Conservation (phyloP, 768 basidiomycete genomes). For the Russula griseocarnosa region DNA sequence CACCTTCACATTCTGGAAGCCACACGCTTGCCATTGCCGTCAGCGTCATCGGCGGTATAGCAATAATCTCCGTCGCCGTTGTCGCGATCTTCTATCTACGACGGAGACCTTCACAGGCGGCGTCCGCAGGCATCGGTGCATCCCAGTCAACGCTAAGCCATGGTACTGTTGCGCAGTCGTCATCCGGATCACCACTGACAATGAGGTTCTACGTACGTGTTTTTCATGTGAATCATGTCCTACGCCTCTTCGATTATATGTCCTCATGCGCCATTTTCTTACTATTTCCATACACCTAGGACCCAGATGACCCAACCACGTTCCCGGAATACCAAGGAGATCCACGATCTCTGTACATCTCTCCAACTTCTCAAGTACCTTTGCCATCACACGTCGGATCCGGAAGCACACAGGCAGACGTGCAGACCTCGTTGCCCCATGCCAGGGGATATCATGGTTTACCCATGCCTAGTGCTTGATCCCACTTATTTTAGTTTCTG, state of each 20-base stretch:
- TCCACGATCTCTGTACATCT: not conserved
- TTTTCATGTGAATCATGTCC: not conserved
- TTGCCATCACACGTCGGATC: not conserved
- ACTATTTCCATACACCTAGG: not conserved
- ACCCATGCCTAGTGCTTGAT: not conserved
- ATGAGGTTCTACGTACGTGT: not conserved
- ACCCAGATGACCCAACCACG: not conserved
- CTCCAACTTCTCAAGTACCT: not conserved
- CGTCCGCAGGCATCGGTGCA: not conserved
- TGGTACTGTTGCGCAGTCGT: not conserved
- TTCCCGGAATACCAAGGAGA: not conserved
- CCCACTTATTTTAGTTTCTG: too few relatives aligned
- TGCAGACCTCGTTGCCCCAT: not conserved
- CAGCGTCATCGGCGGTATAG: too few relatives aligned
- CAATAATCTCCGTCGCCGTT: not conserved
- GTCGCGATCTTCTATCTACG: not conserved
- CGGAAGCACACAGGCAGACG: not conserved
- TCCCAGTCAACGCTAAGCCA: not conserved
- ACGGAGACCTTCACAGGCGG: not conserved
- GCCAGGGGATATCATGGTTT: constrained; percentile 1
- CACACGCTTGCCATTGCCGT: too few relatives aligned
- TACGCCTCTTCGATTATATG: not conserved
- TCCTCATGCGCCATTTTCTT: too few relatives aligned
- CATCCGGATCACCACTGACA: not conserved
- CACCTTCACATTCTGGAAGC: too few relatives aligned